These are phyloP conservation scores for Amaranthus cruentus DNA, from an alignment of 148 eudicot genomes.

Conservation along the genomic window DNA sequence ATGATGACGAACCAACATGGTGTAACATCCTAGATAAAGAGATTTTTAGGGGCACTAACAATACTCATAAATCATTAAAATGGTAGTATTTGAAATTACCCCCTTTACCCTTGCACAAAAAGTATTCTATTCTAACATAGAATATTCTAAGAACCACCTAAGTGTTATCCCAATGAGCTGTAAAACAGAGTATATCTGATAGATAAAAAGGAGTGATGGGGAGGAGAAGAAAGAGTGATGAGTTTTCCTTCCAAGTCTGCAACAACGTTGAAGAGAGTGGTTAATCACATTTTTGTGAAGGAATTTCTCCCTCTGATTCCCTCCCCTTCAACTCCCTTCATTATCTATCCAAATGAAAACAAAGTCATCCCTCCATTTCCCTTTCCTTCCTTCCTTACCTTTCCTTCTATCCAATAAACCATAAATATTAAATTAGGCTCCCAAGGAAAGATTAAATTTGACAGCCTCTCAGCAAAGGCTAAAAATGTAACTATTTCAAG, in stretches of 20 bases:
- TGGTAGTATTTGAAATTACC: background rate
- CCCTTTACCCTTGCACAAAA: background rate
- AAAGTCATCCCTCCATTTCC: too few species aligned
- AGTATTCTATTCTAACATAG: background rate
- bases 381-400: too few species aligned
- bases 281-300: too few species aligned
- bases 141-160: background rate
- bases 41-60: background rate
- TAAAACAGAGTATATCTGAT: background rate
- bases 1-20: too few species aligned
- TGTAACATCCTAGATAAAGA: background rate
- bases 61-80: background rate
- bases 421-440: background rate
- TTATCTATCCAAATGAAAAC: too few species aligned
- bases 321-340: too few species aligned
- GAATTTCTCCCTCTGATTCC: too few species aligned
- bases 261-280: too few species aligned
- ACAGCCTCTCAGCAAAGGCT: slow-evolving; percentile 4
- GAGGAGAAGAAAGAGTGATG: too few species aligned
- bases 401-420: background rate
- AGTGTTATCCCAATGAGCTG: background rate
- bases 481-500: background rate
- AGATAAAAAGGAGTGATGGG: background rate
- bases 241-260: too few species aligned
- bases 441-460: background rate